Evolutionary conservation across 2,329 filamentous ascomycete species (phyloP), one percentile per base, ranked within the genome.

Genomic region (Stenocarpella maydis): DNA sequence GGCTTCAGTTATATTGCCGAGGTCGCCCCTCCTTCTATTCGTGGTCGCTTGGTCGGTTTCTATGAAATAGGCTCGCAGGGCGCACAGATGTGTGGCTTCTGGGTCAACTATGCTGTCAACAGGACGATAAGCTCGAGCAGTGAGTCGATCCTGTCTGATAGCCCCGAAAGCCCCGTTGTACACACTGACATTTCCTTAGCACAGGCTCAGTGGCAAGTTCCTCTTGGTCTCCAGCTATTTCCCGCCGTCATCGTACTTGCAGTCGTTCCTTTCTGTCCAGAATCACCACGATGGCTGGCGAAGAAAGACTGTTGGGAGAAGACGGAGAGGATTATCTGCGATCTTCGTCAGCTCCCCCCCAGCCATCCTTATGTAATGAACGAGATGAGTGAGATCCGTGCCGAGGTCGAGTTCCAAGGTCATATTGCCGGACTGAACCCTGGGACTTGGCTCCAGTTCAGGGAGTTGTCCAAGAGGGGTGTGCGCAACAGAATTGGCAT

Each of bases 271-370:
- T 83, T 83, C 76, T 81, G 88, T 26, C 81, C 80, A 1, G 87
- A 89, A 71, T 88, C 86, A 1, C 88, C 88, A 2, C 83, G 88
- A 55, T 90, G 88, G 87, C 81, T 90, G 10, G 87, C 89, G 72
- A 81, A 82, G 17, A 82, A 86, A 49, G 86, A 85, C 26, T 80
- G 82, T 19, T 83, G 85, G 70, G 82, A 86, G 53, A 76, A 87
- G 72, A 86, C 85, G 3, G 79, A 85, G 72, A 75, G 80, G 21
- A 86, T 82, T 52, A 81, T 88, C 69, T 85, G 83, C 79, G 87
- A 84, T 83, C 85, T 89, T 41, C 82, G 87, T n/a, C 83, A 85
- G 41, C 78, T 87, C 0, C 72, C 78, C 0, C 75, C 78, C 1
- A 81, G 83, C 41, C 82, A 88, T 41, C 78, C 88, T 14, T 91